Percentiles rank a stretch among this genome's conserved stretches.
Evolutionary conservation across 225 moss, liverwort and hornwort genomes (phyloP).

Genomic region (Polytrichum formosum): DNA sequence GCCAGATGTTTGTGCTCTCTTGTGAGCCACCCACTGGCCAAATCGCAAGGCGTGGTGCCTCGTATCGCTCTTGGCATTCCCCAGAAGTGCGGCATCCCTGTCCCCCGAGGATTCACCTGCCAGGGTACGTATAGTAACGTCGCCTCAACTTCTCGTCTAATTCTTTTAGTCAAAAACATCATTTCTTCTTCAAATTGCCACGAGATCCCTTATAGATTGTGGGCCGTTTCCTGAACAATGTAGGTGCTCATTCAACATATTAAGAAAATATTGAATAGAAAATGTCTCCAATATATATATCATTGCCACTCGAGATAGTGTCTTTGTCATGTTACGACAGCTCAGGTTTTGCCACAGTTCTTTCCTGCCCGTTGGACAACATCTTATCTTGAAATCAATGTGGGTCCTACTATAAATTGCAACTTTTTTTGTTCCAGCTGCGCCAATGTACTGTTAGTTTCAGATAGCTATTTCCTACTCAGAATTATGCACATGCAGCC

Average conservation of each 20-base stretch:
- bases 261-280: background rate
- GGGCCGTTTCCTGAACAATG: too few relatives aligned
- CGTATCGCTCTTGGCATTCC: constrained; percentile 29
- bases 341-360: too few relatives aligned
- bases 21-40: constrained; percentile 15
- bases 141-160: background rate
- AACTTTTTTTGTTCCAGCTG: background rate
- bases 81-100: constrained; percentile 34
- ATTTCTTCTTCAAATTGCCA: background rate
- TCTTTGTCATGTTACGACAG: too few relatives aligned
- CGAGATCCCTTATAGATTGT: background rate
- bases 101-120: constrained; percentile 38
- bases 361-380: too few relatives aligned
- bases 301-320: too few relatives aligned
- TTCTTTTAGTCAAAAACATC: background rate
- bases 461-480: background rate
- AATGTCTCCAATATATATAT: background rate
- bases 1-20: constrained; percentile 35
- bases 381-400: too few relatives aligned
- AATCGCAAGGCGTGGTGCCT: constrained; percentile 27
- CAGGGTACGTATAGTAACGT: constrained; percentile 14
- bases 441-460: background rate
- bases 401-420: too few relatives aligned
- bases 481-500: background rate
- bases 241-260: too few relatives aligned